Evolutionary conservation across 805 yeast genomes (phyloP).

Genomic region (Lachancea nothofagi): DNA sequence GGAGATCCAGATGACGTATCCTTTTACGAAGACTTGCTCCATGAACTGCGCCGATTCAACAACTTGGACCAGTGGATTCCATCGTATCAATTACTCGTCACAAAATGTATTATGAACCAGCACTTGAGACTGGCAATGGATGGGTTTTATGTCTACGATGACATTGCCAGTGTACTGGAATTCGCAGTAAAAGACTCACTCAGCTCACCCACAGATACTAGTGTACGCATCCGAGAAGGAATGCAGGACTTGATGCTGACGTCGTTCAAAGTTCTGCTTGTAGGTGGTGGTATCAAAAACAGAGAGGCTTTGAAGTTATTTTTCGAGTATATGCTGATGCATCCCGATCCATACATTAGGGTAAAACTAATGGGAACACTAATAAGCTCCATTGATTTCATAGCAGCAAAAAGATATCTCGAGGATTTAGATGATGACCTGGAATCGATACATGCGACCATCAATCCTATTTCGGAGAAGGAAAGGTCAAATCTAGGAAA

Average conservation of each 20-base stretch:
- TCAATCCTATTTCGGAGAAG: constrained; percentile 4
- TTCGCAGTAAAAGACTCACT: constrained; percentile 39
- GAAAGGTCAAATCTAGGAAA: constrained; percentile 20
- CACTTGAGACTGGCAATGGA: constrained; percentile 53
- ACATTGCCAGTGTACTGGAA: constrained; percentile 47
- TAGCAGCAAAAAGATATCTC: constrained; percentile 60
- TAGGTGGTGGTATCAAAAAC: constrained; percentile 74
- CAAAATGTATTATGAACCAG: constrained; percentile 50
- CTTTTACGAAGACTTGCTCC: constrained; percentile 44
- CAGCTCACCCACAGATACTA: constrained; percentile 30
- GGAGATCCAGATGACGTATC: constrained; percentile 32
- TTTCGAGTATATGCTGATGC: constrained; percentile 52
- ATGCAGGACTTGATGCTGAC: constrained; percentile 49
- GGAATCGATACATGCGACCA: constrained; percentile 18
- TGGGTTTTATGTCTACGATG: constrained; percentile 46
- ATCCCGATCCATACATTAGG: constrained; percentile 48
- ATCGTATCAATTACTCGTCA: constrained; percentile 46
- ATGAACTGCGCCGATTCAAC: constrained; percentile 67
- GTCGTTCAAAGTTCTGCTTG: constrained; percentile 65
- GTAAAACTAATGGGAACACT: constrained; percentile 45
- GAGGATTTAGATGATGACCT: constrained; percentile 63
- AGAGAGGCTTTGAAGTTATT: constrained; percentile 53
- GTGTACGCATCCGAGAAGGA: constrained; percentile 25
- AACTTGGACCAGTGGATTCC: constrained; percentile 86
- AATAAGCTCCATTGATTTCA: constrained; percentile 49